Evolutionary conservation across 768 basidiomycete species (phyloP).

Genomic region (Auricularia cornea): DNA sequence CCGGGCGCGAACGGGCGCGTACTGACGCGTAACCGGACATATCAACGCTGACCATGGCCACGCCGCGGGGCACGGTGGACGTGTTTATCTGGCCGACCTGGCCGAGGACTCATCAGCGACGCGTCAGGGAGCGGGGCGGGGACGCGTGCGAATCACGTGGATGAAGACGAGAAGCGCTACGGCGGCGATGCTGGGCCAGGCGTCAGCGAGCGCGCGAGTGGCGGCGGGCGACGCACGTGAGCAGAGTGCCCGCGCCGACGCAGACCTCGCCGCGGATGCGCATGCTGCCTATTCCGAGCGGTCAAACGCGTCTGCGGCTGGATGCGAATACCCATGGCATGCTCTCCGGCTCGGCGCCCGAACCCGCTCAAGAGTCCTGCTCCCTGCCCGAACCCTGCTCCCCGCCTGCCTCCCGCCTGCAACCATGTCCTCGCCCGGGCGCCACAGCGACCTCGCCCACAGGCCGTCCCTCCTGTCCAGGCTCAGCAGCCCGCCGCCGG

Average conservation of each 20-base stretch:
- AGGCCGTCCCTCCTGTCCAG: not conserved
- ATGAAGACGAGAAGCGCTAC: slow-evolving; percentile 67
- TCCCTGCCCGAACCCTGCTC: too few species aligned
- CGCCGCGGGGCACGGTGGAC: slow-evolving; percentile 57
- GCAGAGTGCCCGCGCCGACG: slow-evolving; percentile 58
- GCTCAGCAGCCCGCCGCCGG: not conserved
- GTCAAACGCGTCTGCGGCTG: not conserved
- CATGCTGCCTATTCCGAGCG: not conserved
- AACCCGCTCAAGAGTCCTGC: not conserved
- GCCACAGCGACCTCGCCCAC: too few species aligned
- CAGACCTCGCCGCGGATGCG: slow-evolving; percentile 69
- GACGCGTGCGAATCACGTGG: slow-evolving; percentile 40
- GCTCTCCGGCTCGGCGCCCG: too few species aligned
- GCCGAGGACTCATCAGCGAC: slow-evolving; percentile 11
- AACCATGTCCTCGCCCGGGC: not conserved
- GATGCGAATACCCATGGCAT: too few species aligned
- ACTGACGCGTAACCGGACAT: slow-evolving; percentile 63
- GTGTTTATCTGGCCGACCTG: slow-evolving; percentile 81
- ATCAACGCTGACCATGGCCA: slow-evolving; percentile 69
- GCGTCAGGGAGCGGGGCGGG: slow-evolving; percentile 13
- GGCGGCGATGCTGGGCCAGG: slow-evolving; percentile 34
- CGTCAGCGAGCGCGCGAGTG: slow-evolving; percentile 16
- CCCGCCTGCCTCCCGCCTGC: too few species aligned
- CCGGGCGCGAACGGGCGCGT: not conserved
- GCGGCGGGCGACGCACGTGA: slow-evolving; percentile 44